phyloP scores from a whole-genome alignment of 169 alveolate genomes.

The Plasmodium inui region DNA sequence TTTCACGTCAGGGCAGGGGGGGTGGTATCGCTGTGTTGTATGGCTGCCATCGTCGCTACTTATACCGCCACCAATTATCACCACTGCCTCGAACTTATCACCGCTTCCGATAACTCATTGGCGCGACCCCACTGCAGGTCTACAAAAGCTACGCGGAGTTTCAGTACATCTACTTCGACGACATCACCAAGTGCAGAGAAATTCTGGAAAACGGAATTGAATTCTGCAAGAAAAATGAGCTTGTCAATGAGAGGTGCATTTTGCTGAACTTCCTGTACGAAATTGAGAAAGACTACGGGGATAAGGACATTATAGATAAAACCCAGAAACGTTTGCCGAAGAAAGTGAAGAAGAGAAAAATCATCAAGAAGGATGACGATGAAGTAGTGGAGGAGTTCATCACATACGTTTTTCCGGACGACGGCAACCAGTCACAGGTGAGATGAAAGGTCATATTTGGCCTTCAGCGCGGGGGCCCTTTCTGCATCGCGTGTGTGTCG shows the following conservation, averaged over 20 bases:
- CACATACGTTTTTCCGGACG: conserved; percentile 86
- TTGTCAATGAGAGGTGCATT: conserved; percentile 84
- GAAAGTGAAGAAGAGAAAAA: conserved; percentile 82
- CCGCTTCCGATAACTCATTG: background rate
- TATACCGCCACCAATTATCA: too few relatives aligned
- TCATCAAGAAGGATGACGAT: conserved; percentile 78
- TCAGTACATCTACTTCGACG: conserved; percentile 79
- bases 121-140: conserved; percentile 32
- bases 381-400: conserved; percentile 78
- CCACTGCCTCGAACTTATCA: too few relatives aligned
- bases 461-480: background rate
- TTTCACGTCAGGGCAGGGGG: background rate
- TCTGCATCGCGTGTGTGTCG: background rate
- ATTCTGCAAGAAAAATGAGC: conserved; percentile 79
- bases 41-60: background rate
- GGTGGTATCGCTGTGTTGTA: background rate
- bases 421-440: conserved; percentile 80
- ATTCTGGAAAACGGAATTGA: conserved; percentile 85
- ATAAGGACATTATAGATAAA: conserved; percentile 76
- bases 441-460: background rate
- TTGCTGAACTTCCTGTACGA: conserved; percentile 78
- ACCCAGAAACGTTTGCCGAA: conserved; percentile 79
- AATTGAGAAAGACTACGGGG: conserved; percentile 80
- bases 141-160: conserved; percentile 84
- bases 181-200: conserved; percentile 78